Conservation (phyloP, 2,329 filamentous ascomycete species). For the Zymoseptoria ardabiliae region DNA sequence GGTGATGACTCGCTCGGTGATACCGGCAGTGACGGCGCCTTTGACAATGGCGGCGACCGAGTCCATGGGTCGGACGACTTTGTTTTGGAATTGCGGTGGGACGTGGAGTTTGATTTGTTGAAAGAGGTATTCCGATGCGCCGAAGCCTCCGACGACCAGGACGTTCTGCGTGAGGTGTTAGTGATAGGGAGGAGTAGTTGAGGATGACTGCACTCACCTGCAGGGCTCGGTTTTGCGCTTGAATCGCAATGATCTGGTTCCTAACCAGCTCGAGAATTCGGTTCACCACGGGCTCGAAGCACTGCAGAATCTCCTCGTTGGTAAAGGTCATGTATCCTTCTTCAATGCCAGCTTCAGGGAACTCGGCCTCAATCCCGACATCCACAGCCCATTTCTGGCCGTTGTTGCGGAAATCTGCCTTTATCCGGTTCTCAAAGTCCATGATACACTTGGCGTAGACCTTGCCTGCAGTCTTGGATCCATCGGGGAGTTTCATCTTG, state of each 20-base stretch:
- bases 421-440: constrained; percentile 99
- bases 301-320: constrained; percentile 97
- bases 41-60: constrained; percentile 98
- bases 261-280: constrained; percentile 90
- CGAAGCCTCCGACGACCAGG: constrained; percentile 93
- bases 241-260: constrained; percentile 98
- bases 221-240: constrained; percentile 86
- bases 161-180: constrained; percentile 57
- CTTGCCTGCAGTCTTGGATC: constrained; percentile 92
- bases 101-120: constrained; percentile 99
- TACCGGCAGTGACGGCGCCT: constrained; percentile 93
- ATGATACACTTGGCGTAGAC: constrained; percentile 99
- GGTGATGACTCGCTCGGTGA: constrained; percentile 92
- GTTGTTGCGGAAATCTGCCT: constrained; percentile 98
- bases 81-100: constrained; percentile 94
- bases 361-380: constrained; percentile 96
- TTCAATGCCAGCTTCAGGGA: constrained; percentile 94
- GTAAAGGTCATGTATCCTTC: constrained; percentile 99
- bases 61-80: constrained; percentile 98
- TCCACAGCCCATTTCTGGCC: constrained; percentile 97
- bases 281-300: constrained; percentile 97
- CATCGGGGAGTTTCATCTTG: constrained; percentile 98
- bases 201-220: constrained; percentile 48
- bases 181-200: background rate
- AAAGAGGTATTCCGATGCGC: constrained; percentile 97